These are phyloP conservation scores for Stereocaulon alpinum DNA, from an alignment of 495 filamentous ascomycete species.

Conservation along the genomic window DNA sequence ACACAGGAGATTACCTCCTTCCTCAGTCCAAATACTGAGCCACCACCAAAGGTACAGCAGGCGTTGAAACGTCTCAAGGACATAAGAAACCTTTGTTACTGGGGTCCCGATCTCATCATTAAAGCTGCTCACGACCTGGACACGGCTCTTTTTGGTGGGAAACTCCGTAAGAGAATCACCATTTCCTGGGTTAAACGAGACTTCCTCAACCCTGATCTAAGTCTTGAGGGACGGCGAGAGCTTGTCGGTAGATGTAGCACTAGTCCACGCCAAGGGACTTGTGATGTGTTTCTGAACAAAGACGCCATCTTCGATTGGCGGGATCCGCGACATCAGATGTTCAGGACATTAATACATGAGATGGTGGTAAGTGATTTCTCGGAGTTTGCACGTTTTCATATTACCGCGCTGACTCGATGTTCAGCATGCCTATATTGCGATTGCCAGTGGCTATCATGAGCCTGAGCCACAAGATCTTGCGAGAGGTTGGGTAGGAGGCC, in stretches of 20 bases:
- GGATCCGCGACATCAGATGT: background rate
- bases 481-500: background rate
- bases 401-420: too few relatives aligned
- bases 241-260: too few relatives aligned
- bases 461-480: background rate
- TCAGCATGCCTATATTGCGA: background rate
- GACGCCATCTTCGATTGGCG: background rate
- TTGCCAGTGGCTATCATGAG: background rate
- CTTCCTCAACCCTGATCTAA: too few relatives aligned
- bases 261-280: background rate
- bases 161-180: background rate
- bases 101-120: constrained; percentile 15
- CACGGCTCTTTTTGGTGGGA: constrained; percentile 7
- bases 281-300: background rate
- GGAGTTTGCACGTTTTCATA: background rate
- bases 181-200: background rate
- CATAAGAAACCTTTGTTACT: background rate
- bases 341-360: background rate
- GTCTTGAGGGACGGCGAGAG: too few relatives aligned
- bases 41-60: too few relatives aligned
- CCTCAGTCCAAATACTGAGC: too few relatives aligned
- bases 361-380: constrained; percentile 1
- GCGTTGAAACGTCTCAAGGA: too few relatives aligned
- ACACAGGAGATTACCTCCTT: too few relatives aligned
- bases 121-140: constrained; percentile 14